Conservation (phyloP, 371 early-diverging fungal species). For the Circinella minor region DNA sequence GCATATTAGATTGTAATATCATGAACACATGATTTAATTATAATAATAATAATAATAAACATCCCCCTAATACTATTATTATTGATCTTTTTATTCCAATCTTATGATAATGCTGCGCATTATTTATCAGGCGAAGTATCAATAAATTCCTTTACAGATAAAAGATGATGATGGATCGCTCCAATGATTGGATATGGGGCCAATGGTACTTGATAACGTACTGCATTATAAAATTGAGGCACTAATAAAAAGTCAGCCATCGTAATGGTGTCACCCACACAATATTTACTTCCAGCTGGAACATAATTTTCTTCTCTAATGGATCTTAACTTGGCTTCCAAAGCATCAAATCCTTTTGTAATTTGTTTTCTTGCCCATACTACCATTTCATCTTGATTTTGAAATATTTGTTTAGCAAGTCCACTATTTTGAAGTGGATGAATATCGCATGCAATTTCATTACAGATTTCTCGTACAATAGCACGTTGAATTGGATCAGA, state of each 20-base stretch:
- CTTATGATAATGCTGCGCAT: not conserved
- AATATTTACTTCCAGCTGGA: constrained; percentile 71
- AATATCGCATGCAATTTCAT: constrained; percentile 81
- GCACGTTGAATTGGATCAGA: constrained; percentile 69
- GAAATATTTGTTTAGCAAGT: constrained; percentile 52
- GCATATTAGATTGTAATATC: no score
- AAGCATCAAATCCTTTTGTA: not conserved
- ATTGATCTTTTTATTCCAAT: no score
- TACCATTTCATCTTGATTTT: constrained; percentile 56
- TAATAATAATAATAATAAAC: no score
- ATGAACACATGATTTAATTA: no score
- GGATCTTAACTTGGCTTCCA: not conserved
- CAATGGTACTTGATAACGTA: constrained; percentile 76
- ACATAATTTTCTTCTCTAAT: not conserved
- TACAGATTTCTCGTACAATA: constrained; percentile 72
- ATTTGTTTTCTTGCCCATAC: constrained; percentile 54
- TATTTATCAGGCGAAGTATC: constrained; percentile 75
- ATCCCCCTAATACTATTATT: no score
- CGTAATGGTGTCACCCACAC: constrained; percentile 82
- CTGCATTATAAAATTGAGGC: constrained; percentile 86
- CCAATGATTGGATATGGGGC: constrained; percentile 69
- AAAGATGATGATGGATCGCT: constrained; percentile 58
- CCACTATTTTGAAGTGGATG: constrained; percentile 89
- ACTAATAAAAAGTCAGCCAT: constrained; percentile 84
- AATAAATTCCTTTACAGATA: constrained; percentile 69